These are phyloP conservation scores for Capronia coronata DNA, from an alignment of 2,329 filamentous ascomycete species.

Conservation along the genomic window DNA sequence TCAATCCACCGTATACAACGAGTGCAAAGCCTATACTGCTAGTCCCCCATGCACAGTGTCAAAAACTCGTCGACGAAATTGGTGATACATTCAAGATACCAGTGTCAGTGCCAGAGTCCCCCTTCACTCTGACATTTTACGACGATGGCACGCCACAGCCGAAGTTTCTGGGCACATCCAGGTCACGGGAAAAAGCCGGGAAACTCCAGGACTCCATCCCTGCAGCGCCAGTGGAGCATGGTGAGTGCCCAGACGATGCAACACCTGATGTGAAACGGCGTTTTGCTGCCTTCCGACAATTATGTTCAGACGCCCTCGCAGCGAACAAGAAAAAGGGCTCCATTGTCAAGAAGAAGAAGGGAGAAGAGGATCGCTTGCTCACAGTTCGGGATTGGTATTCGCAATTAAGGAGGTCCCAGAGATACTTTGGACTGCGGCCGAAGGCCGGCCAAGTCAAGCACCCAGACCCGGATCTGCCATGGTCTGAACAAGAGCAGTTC, in stretches of 20 bases:
- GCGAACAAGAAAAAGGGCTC: slow-evolving; percentile 47
- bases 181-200: slow-evolving; percentile 40
- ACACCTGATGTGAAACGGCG: slow-evolving; percentile 30
- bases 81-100: slow-evolving; percentile 51
- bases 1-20: slow-evolving; percentile 48
- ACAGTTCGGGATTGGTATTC: slow-evolving; percentile 49
- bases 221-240: slow-evolving; percentile 23
- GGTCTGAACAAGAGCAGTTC: slow-evolving; percentile 28
- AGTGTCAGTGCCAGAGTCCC: slow-evolving; percentile 55
- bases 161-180: slow-evolving; percentile 58
- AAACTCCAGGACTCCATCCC: slow-evolving; percentile 35
- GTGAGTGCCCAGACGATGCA: slow-evolving; percentile 29
- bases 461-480: slow-evolving; percentile 24
- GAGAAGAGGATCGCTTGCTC: slow-evolving; percentile 43
- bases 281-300: slow-evolving; percentile 46
- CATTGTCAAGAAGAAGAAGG: slow-evolving; percentile 45
- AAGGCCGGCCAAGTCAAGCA: slow-evolving; percentile 21
- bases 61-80: slow-evolving; percentile 57
- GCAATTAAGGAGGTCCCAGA: slow-evolving; percentile 58
- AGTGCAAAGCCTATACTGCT: slow-evolving; percentile 56
- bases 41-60: slow-evolving; percentile 60
- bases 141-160: slow-evolving; percentile 57
- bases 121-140: slow-evolving; percentile 58
- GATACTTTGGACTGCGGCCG: slow-evolving; percentile 63
- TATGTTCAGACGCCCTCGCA: slow-evolving; percentile 49